Evolutionary conservation across 441 rosid genomes (phyloP).

Genomic region (Erodium trifolium): DNA sequence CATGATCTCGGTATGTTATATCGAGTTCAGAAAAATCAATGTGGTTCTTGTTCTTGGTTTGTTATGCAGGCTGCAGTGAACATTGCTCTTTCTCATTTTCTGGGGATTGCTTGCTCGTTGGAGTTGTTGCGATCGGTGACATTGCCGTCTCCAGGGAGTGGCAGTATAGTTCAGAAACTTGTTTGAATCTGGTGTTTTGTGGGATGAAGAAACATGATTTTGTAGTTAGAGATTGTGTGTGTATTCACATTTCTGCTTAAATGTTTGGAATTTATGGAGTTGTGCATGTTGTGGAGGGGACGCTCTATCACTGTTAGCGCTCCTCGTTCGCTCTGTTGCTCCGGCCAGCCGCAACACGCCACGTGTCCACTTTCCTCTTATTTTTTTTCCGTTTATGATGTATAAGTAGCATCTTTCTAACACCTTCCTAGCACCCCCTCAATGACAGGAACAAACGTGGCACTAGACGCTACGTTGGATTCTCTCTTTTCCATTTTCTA

Average conservation of each 20-base stretch:
- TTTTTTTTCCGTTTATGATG: too few relatives aligned
- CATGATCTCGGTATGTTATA: neutral
- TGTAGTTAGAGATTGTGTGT: neutral
- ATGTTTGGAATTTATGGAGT: neutral
- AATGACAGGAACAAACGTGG: too few relatives aligned
- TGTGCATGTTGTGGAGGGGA: too few relatives aligned
- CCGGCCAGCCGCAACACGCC: too few relatives aligned
- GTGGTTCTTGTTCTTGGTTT: neutral
- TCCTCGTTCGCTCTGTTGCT: too few relatives aligned
- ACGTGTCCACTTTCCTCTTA: too few relatives aligned
- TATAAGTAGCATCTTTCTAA: too few relatives aligned
- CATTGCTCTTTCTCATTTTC: slow-evolving; percentile 85
- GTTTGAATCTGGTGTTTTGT: neutral
- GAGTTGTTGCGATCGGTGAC: slow-evolving; percentile 89
- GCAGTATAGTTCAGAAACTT: neutral
- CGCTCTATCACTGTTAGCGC: too few relatives aligned
- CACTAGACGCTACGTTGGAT: too few relatives aligned
- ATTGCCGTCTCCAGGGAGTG: slow-evolving; percentile 29
- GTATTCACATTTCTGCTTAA: neutral
- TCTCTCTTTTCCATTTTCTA: too few relatives aligned
- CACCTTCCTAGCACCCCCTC: too few relatives aligned
- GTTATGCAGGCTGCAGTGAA: slow-evolving; percentile 82
- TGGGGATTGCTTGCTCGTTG: slow-evolving; percentile 79
- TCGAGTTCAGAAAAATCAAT: neutral
- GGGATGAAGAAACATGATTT: neutral